Evolutionary conservation across 1,139 yeast species (phyloP).

Genomic region (Pichia sp.): DNA sequence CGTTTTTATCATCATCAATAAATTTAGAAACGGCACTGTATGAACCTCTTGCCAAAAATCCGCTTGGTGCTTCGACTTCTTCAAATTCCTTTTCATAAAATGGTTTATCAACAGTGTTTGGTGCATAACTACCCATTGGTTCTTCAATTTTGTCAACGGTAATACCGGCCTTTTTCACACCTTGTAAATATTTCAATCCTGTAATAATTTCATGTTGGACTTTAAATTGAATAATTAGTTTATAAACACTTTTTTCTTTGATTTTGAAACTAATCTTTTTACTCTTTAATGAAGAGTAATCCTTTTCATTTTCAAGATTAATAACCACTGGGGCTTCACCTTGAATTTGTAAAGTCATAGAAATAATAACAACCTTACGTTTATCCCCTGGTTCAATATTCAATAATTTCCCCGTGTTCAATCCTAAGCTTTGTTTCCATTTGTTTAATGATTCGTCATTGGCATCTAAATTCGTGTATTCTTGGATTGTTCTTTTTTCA

Average conservation of each 20-base stretch:
- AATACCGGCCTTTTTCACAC: conserved; percentile 80
- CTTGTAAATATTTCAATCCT: conserved; percentile 81
- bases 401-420: conserved; percentile 48
- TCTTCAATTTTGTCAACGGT: conserved; percentile 83
- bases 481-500: conserved; percentile 81
- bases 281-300: conserved; percentile 42
- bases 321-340: conserved; percentile 59
- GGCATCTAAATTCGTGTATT: conserved; percentile 78
- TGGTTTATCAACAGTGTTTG: conserved; percentile 79
- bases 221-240: conserved; percentile 67
- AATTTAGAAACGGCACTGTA: conserved; percentile 79
- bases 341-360: conserved; percentile 65
- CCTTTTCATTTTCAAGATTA: conserved; percentile 48
- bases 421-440: conserved; percentile 89
- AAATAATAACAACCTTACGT: conserved; percentile 72
- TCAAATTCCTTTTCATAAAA: conserved; percentile 69
- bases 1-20: conserved; percentile 77
- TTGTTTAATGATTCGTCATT: conserved; percentile 86
- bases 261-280: conserved; percentile 60
- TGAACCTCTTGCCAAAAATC: conserved; percentile 80
- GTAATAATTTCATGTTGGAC: conserved; percentile 83
- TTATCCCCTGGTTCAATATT: conserved; percentile 67
- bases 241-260: conserved; percentile 74
- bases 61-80: conserved; percentile 92
- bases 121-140: conserved; percentile 87